Conservation (phyloP, 331 rosid genomes). For the Stylosanthes scabra region DNA sequence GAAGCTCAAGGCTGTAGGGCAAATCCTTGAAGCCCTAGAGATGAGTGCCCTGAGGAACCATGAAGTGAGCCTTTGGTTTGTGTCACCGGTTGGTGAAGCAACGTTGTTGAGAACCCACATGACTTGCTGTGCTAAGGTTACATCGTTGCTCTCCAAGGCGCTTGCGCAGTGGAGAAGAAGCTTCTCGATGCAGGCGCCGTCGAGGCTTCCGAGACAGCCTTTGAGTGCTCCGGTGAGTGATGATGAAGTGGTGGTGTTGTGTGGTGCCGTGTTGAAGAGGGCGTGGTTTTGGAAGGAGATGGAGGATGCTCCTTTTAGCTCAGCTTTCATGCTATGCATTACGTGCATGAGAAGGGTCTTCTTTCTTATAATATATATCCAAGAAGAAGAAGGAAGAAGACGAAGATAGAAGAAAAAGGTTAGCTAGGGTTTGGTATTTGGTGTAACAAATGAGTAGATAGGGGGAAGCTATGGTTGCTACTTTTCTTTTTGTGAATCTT, state of each 20-base stretch:
- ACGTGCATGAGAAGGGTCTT: slow-evolving; percentile 40
- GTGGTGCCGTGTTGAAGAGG: slow-evolving; percentile 51
- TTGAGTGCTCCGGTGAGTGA: slow-evolving; percentile 72
- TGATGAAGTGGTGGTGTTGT: slow-evolving; percentile 17
- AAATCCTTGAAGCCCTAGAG: slow-evolving; percentile 81
- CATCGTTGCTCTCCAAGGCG: slow-evolving; percentile 86
- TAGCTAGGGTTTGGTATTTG: slow-evolving; percentile 43
- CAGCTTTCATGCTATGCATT: slow-evolving; percentile 70
- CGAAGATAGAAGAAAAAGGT: slow-evolving; percentile 5
- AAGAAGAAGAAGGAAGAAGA: background rate
- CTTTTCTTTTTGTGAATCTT: slow-evolving; percentile 33
- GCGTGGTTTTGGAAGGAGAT: slow-evolving; percentile 62
- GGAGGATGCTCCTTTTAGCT: slow-evolving; percentile 58
- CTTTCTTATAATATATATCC: background rate
- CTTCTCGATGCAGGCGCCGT: slow-evolving; percentile 90
- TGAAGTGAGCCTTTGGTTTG: slow-evolving; percentile 87
- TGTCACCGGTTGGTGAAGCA: slow-evolving; percentile 85
- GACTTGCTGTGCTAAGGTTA: slow-evolving; percentile 92
- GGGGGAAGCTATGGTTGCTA: slow-evolving; percentile 1
- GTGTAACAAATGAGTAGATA: background rate
- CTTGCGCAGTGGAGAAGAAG: slow-evolving; percentile 88
- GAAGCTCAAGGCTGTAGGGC: slow-evolving; percentile 61
- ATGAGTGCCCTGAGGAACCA: slow-evolving; percentile 92
- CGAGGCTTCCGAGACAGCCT: slow-evolving; percentile 90
- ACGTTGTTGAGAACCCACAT: slow-evolving; percentile 99